Evolutionary conservation across 192 early-diverging fungal species (phyloP), one percentile per base, ranked within the genome.

Genomic region (Coemansia sp.): DNA sequence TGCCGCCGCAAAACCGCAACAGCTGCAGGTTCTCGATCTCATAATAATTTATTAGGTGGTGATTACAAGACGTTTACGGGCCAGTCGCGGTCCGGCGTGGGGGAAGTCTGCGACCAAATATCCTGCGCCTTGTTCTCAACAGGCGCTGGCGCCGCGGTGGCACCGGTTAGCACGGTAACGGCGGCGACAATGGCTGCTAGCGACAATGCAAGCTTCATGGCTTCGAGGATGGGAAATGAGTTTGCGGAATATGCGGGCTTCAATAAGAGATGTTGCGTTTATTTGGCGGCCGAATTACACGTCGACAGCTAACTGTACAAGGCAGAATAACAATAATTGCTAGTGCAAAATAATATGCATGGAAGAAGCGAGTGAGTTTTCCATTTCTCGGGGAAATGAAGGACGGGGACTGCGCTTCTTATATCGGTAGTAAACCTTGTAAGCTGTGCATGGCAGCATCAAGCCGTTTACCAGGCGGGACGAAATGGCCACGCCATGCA

Each of bases 51-150:
- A 49, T 54, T 53, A 35, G 4, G 7, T 8, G 22, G 21, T 4
- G 20, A 35, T 58, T 64, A 76, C 22, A 76, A 41, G 30, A 77
- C 59, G 55, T 70, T 77, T 29, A 77, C 67, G 15, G 74, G 74
- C 74, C 74, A 77, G 67, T 77, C 74, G 23, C 74, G 66, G 42
- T 60, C 58, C 20, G 74, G 74, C 4, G 50, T 55, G 0, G 58
- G 62, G 25, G 67, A 51, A 8, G 67, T 52, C 17, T 58, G 51
- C 11, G 58, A 48, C 26, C 41, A 49, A 26, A 43, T 14, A 17
- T 42, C 50, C 19, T 50, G 21, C 4, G 23, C 55, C n/a, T 35
- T 38, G 21, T 23, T 12, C 14, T 35, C 29, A n/a, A 15, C 25
- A 22, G 51, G 57, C 23, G 63, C 53, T 9, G 72, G 65, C 31